A percentile compares a stretch with the other conserved stretches of the same genome.
These are phyloP conservation scores for Nemania abortiva DNA, from an alignment of 2,329 filamentous ascomycete genomes.

Conservation along the genomic window DNA sequence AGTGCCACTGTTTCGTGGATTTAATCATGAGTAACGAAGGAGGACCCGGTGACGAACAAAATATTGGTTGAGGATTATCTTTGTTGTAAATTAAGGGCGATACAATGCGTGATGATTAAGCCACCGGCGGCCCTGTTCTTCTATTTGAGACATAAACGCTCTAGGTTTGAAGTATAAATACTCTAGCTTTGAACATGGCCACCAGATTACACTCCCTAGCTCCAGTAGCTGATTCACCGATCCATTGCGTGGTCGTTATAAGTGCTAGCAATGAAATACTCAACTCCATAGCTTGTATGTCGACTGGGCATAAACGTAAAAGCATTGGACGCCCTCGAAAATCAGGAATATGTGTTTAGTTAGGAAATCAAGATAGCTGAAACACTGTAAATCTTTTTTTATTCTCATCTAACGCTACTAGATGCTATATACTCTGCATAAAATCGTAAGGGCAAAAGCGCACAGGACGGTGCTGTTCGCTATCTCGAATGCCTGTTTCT, in stretches of 20 bases:
- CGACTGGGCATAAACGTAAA: no score
- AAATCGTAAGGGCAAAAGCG: neutral
- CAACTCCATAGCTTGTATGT: no score
- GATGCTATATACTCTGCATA: neutral
- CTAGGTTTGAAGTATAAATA: no score
- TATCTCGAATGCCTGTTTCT: neutral
- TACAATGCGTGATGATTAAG: neutral
- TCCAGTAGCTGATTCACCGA: neutral
- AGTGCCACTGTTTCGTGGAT: neutral
- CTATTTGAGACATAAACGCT: neutral
- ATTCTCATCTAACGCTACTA: neutral
- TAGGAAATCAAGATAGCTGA: no score
- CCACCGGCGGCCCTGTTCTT: neutral
- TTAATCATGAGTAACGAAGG: neutral
- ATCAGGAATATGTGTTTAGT: no score
- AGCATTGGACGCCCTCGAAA: no score
- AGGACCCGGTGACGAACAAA: neutral
- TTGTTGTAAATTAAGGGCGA: neutral
- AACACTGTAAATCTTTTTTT: neutral
- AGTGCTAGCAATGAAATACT: neutral
- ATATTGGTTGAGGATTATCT: neutral
- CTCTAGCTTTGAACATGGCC: no score
- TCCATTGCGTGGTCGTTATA: neutral
- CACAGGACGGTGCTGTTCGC: neutral
- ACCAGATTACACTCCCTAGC: no score